Base-by-base conservation (phyloP, 441 rosid genomes). In the Arabidopsis lyrata region DNA sequence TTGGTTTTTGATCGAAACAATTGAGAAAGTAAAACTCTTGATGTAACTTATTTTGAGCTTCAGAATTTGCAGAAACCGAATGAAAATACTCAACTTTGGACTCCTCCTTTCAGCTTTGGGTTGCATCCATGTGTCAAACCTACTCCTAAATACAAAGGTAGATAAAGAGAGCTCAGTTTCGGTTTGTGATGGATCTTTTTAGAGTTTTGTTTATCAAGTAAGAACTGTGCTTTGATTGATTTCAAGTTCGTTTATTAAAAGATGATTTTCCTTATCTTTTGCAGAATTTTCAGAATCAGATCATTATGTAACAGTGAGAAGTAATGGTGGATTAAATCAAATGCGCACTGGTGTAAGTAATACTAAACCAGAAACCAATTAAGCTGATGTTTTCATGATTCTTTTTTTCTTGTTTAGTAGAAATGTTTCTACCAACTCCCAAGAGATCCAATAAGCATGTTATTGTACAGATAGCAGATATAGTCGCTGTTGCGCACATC, bases 271-370 rank as follows among this genome's bases (percentile, higher is more conserved):
- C 1, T 73, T 44, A 58, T 35, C 20, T 32, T 54, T 76, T 70
- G 66, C 85, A 94, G 98, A 83, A 78, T 79, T 86, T 39, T 66
- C 38, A 75, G 90, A 81, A 72, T 75, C 85, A 31, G 85, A 83
- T 63, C 88, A 45, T 49, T 93, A 83, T 79, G 72, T 95, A 65
- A 93, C 98, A 54, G 97, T 95, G 67, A 86, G 82, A 87, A 85
- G 97, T 84, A 95, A 95, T 68, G 99, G 99, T 63, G 99, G 99
- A 35, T 70, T 95, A 61, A 95, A 95, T 81, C 99, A 95, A 78
- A 95, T 95, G 99, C 97, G 98, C 41, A 88, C 94, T 31, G 98
- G 98, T 80, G 99, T 92, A 88, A 84, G 99, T 83, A 50, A 32
- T 42, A 44, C 66, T 36, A 50, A 66, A 49, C 54, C 22, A 14